Percentiles rank a stretch among this genome's conserved stretches.
Conservation (phyloP, 208 protist genomes). For the Crithidia sp. region DNA sequence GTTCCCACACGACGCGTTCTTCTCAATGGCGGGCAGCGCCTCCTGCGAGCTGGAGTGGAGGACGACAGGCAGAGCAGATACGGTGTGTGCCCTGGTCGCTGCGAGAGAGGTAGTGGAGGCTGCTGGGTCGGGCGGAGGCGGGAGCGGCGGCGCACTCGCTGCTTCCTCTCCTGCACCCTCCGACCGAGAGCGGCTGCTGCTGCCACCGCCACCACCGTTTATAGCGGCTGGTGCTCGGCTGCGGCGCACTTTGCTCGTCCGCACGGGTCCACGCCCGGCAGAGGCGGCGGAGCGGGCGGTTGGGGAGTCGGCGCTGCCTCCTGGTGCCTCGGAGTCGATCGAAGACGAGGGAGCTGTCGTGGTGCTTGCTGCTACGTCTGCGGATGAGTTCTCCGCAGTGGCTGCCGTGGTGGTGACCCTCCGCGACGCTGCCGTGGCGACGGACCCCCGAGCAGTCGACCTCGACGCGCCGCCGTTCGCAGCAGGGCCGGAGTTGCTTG, state of each 20-base stretch:
- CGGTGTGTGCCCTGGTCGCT: neutral
- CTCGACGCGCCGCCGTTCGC: neutral
- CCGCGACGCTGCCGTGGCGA: neutral
- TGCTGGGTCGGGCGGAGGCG: neutral
- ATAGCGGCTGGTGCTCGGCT: too few relatives aligned
- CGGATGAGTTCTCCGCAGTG: neutral
- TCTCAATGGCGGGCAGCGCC: conserved; percentile 11
- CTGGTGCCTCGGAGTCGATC: neutral
- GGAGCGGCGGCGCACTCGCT: neutral
- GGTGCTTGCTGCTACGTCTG: neutral
- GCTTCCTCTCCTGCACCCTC: neutral
- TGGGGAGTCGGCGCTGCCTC: too few relatives aligned
- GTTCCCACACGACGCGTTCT: neutral
- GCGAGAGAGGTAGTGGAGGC: neutral
- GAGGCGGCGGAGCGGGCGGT: too few relatives aligned
- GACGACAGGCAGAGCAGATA: neutral
- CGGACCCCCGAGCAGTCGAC: conserved; percentile 1
- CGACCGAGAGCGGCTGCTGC: neutral
- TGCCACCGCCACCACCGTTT: neutral
- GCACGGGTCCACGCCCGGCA: too few relatives aligned
- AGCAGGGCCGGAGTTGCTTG: neutral
- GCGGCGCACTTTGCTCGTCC: too few relatives aligned
- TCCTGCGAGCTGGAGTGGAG: neutral
- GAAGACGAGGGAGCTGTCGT: neutral
- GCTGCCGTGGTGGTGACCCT: neutral